Conservation (phyloP, 805 yeast species). For the Teunomyces cretensis region DNA sequence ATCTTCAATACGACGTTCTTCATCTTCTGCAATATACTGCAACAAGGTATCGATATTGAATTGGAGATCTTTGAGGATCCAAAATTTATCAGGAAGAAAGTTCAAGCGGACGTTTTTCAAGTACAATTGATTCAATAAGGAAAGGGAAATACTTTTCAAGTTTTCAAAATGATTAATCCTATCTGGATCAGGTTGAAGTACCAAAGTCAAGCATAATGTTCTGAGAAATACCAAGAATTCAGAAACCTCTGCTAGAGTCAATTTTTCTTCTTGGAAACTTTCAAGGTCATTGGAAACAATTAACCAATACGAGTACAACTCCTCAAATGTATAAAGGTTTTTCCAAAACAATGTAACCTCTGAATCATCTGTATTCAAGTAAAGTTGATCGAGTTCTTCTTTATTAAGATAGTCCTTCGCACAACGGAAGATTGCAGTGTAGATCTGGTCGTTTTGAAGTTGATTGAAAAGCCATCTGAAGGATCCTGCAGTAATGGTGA, state of each 20-base stretch:
- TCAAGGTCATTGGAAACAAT: conserved; percentile 67
- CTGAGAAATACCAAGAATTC: conserved; percentile 50
- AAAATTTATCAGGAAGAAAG: conserved; percentile 49
- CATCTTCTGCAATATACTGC: conserved; percentile 42
- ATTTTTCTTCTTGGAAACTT: conserved; percentile 44
- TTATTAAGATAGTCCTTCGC: conserved; percentile 1
- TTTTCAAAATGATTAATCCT: not conserved
- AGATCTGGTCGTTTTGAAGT: conserved; percentile 19
- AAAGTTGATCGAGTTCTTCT: not conserved
- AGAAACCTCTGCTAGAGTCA: conserved; percentile 37
- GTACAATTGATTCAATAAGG: conserved; percentile 63
- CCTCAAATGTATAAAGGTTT: conserved; percentile 51
- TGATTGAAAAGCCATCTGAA: conserved; percentile 30
- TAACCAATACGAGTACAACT: conserved; percentile 64
- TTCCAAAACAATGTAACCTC: conserved; percentile 27
- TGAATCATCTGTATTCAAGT: not conserved
- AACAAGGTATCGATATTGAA: conserved; percentile 39
- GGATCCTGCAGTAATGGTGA: conserved; percentile 41
- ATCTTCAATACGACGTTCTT: conserved; percentile 26
- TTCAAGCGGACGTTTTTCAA: conserved; percentile 61
- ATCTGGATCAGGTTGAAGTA: conserved; percentile 30
- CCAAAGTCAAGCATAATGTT: conserved; percentile 47
- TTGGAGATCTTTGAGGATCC: conserved; percentile 44
- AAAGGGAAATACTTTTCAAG: conserved; percentile 40
- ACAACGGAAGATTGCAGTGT: conserved; percentile 10